phyloP scores from a whole-genome alignment of 257 asterid species.

The Striga asiatica region DNA sequence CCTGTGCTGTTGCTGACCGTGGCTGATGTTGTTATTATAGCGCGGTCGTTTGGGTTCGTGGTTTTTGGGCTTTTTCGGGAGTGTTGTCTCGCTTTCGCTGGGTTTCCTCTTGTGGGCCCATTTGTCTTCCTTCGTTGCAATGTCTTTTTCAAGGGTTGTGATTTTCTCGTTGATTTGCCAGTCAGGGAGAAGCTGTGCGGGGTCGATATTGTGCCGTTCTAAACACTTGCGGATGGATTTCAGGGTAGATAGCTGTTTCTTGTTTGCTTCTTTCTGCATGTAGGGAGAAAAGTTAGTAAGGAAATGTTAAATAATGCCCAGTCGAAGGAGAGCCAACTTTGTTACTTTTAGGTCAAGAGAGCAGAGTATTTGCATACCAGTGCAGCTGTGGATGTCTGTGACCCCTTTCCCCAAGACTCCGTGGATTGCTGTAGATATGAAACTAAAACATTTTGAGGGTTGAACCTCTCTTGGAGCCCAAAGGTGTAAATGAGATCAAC shows the following conservation, averaged over 20 bases:
- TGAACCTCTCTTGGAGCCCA: conserved; percentile 50
- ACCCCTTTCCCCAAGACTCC: conserved; percentile 36
- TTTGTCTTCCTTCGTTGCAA: conserved; percentile 28
- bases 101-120: conserved; percentile 41
- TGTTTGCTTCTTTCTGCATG: conserved; percentile 58
- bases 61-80: conserved; percentile 26
- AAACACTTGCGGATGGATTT: conserved; percentile 47
- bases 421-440: conserved; percentile 50
- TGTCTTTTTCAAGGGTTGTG: conserved; percentile 42
- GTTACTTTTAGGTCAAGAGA: neutral
- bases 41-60: conserved; percentile 48
- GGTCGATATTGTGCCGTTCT: conserved; percentile 51
- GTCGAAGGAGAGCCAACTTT: neutral
- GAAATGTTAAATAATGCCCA: neutral
- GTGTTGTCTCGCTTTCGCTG: conserved; percentile 33
- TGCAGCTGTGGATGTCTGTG: conserved; percentile 32
- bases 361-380: conserved; percentile 27
- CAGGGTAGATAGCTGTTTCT: conserved; percentile 40
- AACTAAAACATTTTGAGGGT: conserved; percentile 39
- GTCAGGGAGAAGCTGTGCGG: conserved; percentile 48
- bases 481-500: conserved; percentile 55
- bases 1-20: conserved; percentile 28
- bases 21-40: conserved; percentile 15
- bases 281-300: neutral
- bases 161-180: conserved; percentile 65